Base-by-base conservation (phyloP, 495 filamentous ascomycete genomes). In the Penicillium argentinense region DNA sequence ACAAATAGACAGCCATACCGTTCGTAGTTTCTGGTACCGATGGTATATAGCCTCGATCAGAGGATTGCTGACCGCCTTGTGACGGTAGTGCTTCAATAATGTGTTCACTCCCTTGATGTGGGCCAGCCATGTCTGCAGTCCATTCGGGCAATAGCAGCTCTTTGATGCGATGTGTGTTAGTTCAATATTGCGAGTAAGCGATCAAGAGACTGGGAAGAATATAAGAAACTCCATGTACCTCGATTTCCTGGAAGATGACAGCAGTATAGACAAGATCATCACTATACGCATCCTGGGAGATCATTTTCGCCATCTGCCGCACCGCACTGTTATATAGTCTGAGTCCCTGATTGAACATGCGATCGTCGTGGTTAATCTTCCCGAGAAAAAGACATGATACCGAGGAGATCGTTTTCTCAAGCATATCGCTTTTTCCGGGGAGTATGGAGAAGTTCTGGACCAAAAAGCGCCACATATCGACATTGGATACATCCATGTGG, bases 241-340 rank as follows among this genome's bases (percentile, higher is more conserved):
- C 44, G 11, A 47, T 30, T 5, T 47, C 44, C 33, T 47, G 44
- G 13, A 47, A 47, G 17, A 47, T 39, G 5, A 47, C 44, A 9
- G 44, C 36, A 23, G 44, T 47, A 39, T 47, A 47, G 1, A 47
- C 36, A 5, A 39, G 39, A 16, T 47, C 44, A 24, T 36, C 44
- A 16, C 28, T 39, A 8, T 26, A 47, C 14, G 24, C 26, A 16
- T 47, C 38, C 12, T 34, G 33, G 13, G 26, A 47, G 23, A 47
- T 39, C 9, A 28, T 29, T 9, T 23, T 36, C 17, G 33, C 18
- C 9, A 36, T 9, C 8, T 19, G 33, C 11, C 33, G 33, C 21
- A 47, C 29, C 17, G 44, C 44, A 24, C 33, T 17, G 9, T 37
- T 37, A 13, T 47, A 47, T n/a, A 47, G 22, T 9, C 39, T 19